Evolutionary conservation across 352 stramenopile species (phyloP).

Genomic region (Ophiocytium majus): DNA sequence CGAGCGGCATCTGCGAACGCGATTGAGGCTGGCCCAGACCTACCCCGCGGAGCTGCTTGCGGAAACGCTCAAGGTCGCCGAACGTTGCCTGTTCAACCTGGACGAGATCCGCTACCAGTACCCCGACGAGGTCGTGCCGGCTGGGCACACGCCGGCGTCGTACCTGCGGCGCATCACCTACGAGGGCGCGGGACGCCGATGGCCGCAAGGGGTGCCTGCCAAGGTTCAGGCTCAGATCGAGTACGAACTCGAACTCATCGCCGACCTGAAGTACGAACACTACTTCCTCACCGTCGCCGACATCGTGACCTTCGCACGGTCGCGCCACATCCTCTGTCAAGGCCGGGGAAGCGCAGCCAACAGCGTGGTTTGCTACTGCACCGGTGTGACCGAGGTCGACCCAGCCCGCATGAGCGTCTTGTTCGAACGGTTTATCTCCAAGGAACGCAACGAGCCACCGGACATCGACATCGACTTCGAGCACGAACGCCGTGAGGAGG

Average conservation of each 20-base stretch:
- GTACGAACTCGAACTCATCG: not conserved
- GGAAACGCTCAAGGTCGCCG: no score
- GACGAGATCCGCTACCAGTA: not conserved
- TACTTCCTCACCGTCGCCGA: constrained; percentile 2
- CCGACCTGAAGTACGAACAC: not conserved
- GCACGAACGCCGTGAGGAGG: not conserved
- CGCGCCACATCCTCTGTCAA: constrained; percentile 6
- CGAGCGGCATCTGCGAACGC: constrained; percentile 2
- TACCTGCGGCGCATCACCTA: not conserved
- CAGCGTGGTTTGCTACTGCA: not conserved
- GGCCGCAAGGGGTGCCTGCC: not conserved
- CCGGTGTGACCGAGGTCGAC: not conserved
- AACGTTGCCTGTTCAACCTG: constrained; percentile 2
- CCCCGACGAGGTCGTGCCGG: not conserved
- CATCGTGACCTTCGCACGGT: not conserved
- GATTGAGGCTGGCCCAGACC: not conserved
- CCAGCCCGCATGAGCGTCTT: not conserved
- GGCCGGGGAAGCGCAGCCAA: not conserved
- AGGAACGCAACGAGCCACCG: not conserved
- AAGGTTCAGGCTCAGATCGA: not conserved
- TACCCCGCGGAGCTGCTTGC: not conserved
- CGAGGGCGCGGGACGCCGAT: not conserved
- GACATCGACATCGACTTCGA: constrained; percentile 19
- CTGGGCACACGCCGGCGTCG: not conserved
- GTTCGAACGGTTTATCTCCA: constrained; percentile 5